Percentiles rank a stretch among this genome's conserved stretches.
Evolutionary conservation across 1,284 basidiomycete species (phyloP).

Genomic region (Tremellales sp.): DNA sequence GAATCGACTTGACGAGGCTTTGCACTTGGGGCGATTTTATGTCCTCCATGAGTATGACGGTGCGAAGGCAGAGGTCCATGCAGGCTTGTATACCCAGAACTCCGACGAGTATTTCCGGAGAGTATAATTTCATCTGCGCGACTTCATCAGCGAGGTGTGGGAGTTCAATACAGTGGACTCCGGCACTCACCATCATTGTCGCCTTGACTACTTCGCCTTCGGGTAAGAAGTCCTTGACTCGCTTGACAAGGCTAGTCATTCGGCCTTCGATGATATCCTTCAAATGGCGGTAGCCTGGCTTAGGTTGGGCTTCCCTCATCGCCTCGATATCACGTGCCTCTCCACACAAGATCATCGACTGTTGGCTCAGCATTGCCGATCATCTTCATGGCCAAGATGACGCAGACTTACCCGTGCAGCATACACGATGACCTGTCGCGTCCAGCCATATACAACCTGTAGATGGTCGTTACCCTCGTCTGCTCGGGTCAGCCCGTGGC

Average conservation of each 20-base stretch:
- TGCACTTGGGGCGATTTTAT: conserved; percentile 1
- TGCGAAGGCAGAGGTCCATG: neutral
- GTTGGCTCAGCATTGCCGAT: neutral
- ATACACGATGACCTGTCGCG: neutral
- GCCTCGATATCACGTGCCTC: neutral
- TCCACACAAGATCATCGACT: neutral
- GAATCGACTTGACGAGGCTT: conserved; percentile 6
- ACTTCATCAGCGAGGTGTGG: neutral
- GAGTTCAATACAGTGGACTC: neutral
- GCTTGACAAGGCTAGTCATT: neutral
- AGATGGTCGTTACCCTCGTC: conserved; percentile 11
- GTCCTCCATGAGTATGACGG: neutral
- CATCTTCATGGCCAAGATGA: neutral
- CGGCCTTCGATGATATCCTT: neutral
- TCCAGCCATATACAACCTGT: conserved; percentile 18
- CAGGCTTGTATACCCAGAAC: neutral
- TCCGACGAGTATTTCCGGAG: neutral
- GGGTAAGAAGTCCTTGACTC: neutral
- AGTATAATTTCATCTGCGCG: neutral
- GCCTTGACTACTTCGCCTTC: neutral
- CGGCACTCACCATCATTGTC: neutral
- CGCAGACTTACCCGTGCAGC: neutral
- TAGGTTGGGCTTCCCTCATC: neutral
- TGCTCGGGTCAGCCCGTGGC: neutral
- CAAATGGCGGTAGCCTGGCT: neutral